Evolutionary conservation across 2,329 filamentous ascomycete species (phyloP), one percentile per base, ranked within the genome.

Genomic region (Parafenestella ontariensis): DNA sequence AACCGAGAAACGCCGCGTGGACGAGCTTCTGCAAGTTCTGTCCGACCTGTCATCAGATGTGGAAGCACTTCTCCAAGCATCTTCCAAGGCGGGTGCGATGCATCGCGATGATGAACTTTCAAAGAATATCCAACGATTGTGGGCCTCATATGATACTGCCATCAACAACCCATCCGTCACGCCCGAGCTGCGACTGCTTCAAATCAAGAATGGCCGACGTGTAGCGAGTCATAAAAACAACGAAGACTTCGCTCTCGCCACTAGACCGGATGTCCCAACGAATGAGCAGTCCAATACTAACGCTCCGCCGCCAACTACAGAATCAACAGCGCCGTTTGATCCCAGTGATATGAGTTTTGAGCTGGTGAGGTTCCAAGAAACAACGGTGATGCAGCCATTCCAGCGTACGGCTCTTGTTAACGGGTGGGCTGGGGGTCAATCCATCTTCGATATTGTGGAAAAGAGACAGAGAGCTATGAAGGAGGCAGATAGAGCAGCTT

Each of bases 11-110:
- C 47, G 51, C 29, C 49, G 65, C 36, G 56, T 56, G 26, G 64
- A 66, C 29, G 64, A 66, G 17, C 48, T 68, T 10, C 54, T 70
- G 3, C 54, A 65, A 47, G 54, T 66, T 8, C 52, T 68, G 3
- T 66, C 59, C 10, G 61, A 67, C 33, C 52, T 70, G 9, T 65
- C 62, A 15, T 49, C 50, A 2, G 52, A 63, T 23, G 47, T 70
- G 8, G 67, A 68, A 49, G 56, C 59, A 24, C 51, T 70, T 2
- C 55, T 70, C 1, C 45, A 59, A 18, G 53, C 53, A 3, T 54
- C 61, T 21, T 56, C 47, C 9, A 47, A 49, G 9, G 39, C 49
- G 9, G 67, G 65, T 2, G 31, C 33, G 23, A 39, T 66, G 33
- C 52, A 61, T 40, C 55, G 55, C 18, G 28, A 63, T 4, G 54